Conservation (phyloP, 176 grass and related monocot genomes). For the Microstegium vimineum region DNA sequence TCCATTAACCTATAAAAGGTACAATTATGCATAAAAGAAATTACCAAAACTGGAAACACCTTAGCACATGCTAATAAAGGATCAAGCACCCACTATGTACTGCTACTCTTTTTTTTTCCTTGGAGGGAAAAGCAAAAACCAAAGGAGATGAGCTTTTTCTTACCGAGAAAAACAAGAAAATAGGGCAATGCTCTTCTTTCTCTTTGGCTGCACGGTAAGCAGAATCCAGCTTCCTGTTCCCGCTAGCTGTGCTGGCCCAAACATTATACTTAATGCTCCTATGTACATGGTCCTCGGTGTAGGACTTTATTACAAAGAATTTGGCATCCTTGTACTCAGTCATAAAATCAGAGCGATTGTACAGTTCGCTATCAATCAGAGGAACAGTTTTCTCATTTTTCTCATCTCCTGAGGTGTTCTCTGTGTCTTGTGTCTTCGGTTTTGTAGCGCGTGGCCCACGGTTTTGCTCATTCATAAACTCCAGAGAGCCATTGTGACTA, state of each 20-base stretch:
- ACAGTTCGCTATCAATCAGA: conserved; percentile 33
- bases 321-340: conserved; percentile 58
- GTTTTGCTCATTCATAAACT: conserved; percentile 71
- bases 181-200: conserved; percentile 46
- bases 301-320: conserved; percentile 76
- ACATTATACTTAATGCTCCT: conserved; percentile 72
- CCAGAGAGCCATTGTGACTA: conserved; percentile 50
- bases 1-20: conserved; percentile 64
- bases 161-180: conserved; percentile 87
- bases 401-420: conserved; percentile 41
- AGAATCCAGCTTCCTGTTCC: conserved; percentile 65
- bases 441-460: conserved; percentile 59
- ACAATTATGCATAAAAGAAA: conserved; percentile 2
- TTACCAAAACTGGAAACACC: not conserved
- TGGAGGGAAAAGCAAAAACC: not conserved
- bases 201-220: conserved; percentile 45
- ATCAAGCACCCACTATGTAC: not conserved
- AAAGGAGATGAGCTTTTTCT: conserved; percentile 3
- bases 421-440: conserved; percentile 47
- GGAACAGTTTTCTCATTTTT: conserved; percentile 35
- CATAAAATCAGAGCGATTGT: conserved; percentile 52
- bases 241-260: conserved; percentile 59
- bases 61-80: not conserved
- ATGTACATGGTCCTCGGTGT: conserved; percentile 74
- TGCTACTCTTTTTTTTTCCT: not conserved